Evolutionary conservation across 768 basidiomycete species (phyloP).

Genomic region (Thelephora ganbajun): DNA sequence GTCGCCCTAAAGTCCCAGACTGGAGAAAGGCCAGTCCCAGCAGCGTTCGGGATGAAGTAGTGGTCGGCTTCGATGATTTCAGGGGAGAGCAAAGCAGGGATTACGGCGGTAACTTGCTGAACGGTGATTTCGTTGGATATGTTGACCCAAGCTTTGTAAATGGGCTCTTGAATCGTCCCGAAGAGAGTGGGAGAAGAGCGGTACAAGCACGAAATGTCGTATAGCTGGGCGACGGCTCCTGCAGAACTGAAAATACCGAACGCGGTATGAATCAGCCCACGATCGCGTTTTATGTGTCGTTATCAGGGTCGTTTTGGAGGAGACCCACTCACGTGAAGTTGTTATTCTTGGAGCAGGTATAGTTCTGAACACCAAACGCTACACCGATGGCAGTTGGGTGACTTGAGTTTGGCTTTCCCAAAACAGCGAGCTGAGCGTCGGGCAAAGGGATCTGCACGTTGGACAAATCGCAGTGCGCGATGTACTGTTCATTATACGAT

Average conservation of each 20-base stretch:
- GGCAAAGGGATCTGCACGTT: no score
- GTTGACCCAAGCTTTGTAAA: slow-evolving; percentile 10
- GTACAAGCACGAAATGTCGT: slow-evolving; percentile 19
- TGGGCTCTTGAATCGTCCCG: slow-evolving; percentile 7
- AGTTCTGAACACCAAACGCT: slow-evolving; percentile 40
- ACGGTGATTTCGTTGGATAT: slow-evolving; percentile 7
- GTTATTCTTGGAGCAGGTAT: slow-evolving; percentile 28
- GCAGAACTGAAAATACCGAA: no score
- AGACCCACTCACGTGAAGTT: slow-evolving; percentile 28
- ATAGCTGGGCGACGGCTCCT: slow-evolving; percentile 24
- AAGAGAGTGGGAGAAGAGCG: slow-evolving; percentile 7
- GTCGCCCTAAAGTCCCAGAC: slow-evolving; percentile 20
- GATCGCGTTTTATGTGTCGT: no score
- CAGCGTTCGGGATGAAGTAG: slow-evolving; percentile 22
- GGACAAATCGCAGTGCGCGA: no score
- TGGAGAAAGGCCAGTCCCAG: slow-evolving; percentile 16
- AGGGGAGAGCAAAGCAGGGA: slow-evolving; percentile 10
- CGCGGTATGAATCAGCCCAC: not conserved
- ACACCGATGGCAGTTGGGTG: slow-evolving; percentile 23
- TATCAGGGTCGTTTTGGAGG: no score
- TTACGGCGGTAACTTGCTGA: slow-evolving; percentile 11
- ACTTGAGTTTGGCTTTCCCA: no score
- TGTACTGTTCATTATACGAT: no score
- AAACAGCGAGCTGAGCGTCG: no score
- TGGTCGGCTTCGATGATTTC: slow-evolving; percentile 19